phyloP scores from a whole-genome alignment of 1,284 basidiomycete genomes.

The Gastroboletus turbinatus region DNA sequence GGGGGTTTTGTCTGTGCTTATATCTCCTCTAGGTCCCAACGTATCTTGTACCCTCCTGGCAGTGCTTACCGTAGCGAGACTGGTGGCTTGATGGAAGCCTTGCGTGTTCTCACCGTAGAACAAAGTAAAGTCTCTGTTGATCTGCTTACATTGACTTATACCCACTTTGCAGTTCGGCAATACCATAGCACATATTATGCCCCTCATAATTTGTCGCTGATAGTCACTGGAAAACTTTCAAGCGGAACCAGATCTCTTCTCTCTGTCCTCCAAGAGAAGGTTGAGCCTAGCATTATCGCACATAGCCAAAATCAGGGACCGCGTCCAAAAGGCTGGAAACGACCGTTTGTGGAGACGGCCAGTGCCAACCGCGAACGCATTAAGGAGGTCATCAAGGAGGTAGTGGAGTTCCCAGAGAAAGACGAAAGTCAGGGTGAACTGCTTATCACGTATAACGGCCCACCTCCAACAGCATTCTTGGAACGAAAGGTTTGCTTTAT shows the following conservation, averaged over 20 bases:
- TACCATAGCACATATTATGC: slow-evolving; percentile 94
- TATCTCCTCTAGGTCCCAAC: slow-evolving; percentile 60
- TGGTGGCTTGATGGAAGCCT: slow-evolving; percentile 91
- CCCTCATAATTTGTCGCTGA: slow-evolving; percentile 89
- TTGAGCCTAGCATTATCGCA: slow-evolving; percentile 79
- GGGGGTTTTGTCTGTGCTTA: slow-evolving; percentile 5
- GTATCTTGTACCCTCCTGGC: slow-evolving; percentile 74
- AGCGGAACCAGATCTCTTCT: slow-evolving; percentile 70
- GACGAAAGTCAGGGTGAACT: slow-evolving; percentile 96
- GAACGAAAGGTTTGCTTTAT: slow-evolving; percentile 63
- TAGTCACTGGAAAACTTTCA: slow-evolving; percentile 79
- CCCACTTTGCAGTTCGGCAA: slow-evolving; percentile 63
- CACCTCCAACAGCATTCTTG: slow-evolving; percentile 71
- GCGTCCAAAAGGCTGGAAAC: slow-evolving; percentile 81
- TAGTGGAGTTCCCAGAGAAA: slow-evolving; percentile 95
- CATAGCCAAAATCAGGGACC: slow-evolving; percentile 71
- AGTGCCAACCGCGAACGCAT: slow-evolving; percentile 68
- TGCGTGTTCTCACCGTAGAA: slow-evolving; percentile 85
- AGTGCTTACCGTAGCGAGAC: slow-evolving; percentile 97
- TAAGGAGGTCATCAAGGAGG: slow-evolving; percentile 52
- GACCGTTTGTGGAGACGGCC: slow-evolving; percentile 90
- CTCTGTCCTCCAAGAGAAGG: slow-evolving; percentile 73
- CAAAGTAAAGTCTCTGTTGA: slow-evolving; percentile 62
- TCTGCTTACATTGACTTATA: slow-evolving; percentile 8
- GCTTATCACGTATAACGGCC: slow-evolving; percentile 79